Percentiles rank a stretch among this genome's conserved stretches.
phyloP scores from a whole-genome alignment of 306 rosid species.

The Geum urbanum region DNA sequence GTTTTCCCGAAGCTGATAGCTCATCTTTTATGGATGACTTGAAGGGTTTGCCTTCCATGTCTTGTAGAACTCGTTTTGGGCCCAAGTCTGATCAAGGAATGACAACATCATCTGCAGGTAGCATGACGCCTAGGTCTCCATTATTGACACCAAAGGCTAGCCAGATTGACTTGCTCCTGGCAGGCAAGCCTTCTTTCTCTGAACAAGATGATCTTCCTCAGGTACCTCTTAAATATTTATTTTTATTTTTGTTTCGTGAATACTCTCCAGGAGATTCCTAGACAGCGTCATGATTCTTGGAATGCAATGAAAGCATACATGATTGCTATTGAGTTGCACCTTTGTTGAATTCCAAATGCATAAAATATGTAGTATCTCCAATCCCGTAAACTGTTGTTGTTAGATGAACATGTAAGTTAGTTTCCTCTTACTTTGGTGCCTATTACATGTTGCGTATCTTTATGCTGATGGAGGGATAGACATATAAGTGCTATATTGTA shows the following conservation, averaged over 20 bases:
- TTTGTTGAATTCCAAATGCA: neutral
- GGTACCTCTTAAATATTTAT: slow-evolving; percentile 53
- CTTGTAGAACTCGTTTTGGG: slow-evolving; percentile 96
- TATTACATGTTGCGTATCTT: neutral
- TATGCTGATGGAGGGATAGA: neutral
- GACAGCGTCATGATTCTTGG: slow-evolving; percentile 1
- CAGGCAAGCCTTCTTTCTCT: slow-evolving; percentile 87
- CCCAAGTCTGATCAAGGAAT: slow-evolving; percentile 99
- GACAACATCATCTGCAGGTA: slow-evolving; percentile 97
- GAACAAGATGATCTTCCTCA: slow-evolving; percentile 94
- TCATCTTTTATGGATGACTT: slow-evolving; percentile 80
- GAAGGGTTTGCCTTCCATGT: slow-evolving; percentile 86
- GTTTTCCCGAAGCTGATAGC: slow-evolving; percentile 87
- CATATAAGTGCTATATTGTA: neutral
- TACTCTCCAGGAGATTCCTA: neutral
- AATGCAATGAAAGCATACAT: neutral
- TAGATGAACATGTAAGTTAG: too few species aligned
- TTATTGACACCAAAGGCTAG: slow-evolving; percentile 90
- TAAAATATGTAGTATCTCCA: neutral
- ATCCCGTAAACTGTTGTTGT: neutral
- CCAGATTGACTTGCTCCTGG: slow-evolving; percentile 86
- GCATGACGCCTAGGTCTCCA: slow-evolving; percentile 99
- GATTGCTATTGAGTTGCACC: slow-evolving; percentile 1
- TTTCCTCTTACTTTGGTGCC: neutral
- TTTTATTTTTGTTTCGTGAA: slow-evolving; percentile 1